phyloP scores from a whole-genome alignment of 805 yeast genomes.

The Cyberlindnera xylosilytica region DNA sequence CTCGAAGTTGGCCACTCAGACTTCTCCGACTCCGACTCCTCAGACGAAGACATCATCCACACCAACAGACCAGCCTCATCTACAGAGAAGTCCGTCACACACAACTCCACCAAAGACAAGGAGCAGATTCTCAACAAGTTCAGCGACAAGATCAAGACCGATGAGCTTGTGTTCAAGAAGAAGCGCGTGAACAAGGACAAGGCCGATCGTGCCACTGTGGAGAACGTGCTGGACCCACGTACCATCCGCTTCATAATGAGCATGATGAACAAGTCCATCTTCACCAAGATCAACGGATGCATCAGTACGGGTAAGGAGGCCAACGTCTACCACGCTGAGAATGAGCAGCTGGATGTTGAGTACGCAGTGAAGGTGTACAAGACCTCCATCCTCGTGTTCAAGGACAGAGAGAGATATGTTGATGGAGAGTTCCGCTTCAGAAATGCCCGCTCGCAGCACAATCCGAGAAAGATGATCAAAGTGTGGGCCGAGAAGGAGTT shows the following conservation, averaged over 20 bases:
- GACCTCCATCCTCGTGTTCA: slow-evolving; percentile 94
- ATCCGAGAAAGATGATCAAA: slow-evolving; percentile 96
- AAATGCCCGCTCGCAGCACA: slow-evolving; percentile 78
- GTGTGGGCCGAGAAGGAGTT: slow-evolving; percentile 99
- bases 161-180: slow-evolving; percentile 50
- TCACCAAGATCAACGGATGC: slow-evolving; percentile 88
- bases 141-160: slow-evolving; percentile 62
- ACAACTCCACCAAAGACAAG: slow-evolving; percentile 32
- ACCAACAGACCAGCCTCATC: background rate
- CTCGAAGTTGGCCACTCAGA: slow-evolving; percentile 4
- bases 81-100: slow-evolving; percentile 3
- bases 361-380: slow-evolving; percentile 92
- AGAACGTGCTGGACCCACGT: slow-evolving; percentile 93
- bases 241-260: slow-evolving; percentile 81
- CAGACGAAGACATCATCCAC: background rate
- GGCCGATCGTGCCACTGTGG: slow-evolving; percentile 94
- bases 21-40: slow-evolving; percentile 3
- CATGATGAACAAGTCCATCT: slow-evolving; percentile 77
- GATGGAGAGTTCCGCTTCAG: slow-evolving; percentile 94
- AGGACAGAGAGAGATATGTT: slow-evolving; percentile 93
- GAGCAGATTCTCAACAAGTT: slow-evolving; percentile 57
- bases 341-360: slow-evolving; percentile 45
- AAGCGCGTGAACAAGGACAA: slow-evolving; percentile 71
- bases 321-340: slow-evolving; percentile 84
- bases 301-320: slow-evolving; percentile 97